phyloP scores from a whole-genome alignment of 2,329 filamentous ascomycete genomes.

The Paraphoma sp. region DNA sequence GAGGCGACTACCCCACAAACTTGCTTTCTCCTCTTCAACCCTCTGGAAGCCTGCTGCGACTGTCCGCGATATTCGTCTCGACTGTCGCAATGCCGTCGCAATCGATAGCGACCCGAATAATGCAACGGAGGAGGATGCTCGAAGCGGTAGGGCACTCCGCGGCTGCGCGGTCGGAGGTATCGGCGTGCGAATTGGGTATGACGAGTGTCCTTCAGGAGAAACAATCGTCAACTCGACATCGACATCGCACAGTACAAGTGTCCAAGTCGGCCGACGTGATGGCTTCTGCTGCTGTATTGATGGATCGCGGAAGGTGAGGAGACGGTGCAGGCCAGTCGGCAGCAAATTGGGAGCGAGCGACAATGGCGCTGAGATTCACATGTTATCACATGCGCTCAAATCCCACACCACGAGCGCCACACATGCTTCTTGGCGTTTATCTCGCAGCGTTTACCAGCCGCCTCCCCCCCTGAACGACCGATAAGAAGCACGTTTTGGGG shows the following conservation, averaged over 20 bases:
- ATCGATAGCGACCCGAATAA: background rate
- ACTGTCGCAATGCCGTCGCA: background rate
- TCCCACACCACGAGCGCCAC: slow-evolving; percentile 1
- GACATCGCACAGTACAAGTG: background rate
- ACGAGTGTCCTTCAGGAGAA: background rate
- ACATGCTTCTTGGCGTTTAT: background rate
- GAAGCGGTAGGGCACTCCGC: slow-evolving; percentile 2
- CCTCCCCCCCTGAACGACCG: background rate
- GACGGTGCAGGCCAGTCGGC: background rate
- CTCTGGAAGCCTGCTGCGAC: background rate
- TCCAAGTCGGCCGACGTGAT: background rate
- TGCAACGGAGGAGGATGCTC: slow-evolving; percentile 1
- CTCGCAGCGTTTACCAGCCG: background rate
- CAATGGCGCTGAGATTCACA: background rate
- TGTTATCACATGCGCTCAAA: slow-evolving; percentile 1
- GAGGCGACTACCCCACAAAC: slow-evolving; percentile 15
- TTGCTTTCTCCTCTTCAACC: background rate
- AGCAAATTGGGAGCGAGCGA: background rate
- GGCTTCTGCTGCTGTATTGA: background rate
- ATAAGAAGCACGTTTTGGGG: background rate
- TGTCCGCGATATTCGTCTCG: background rate
- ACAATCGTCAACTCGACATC: slow-evolving; percentile 1
- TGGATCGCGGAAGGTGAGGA: background rate
- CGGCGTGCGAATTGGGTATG: background rate
- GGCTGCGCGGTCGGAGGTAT: background rate